Conservation (phyloP, 2,329 filamentous ascomycete species). For the Diaporthe vaccinii region DNA sequence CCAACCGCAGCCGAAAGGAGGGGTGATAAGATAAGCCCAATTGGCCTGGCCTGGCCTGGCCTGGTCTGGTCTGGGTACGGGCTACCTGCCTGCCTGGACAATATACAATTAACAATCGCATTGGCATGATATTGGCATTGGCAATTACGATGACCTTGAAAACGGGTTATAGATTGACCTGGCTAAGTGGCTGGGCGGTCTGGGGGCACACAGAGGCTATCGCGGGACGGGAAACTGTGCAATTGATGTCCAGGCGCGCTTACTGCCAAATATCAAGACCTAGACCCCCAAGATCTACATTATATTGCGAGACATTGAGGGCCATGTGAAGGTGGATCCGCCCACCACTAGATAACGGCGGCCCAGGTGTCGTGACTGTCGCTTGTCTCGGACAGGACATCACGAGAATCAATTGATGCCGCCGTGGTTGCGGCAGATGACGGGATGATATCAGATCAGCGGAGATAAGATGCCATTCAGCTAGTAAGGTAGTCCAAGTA, state of each 20-base stretch:
- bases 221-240: conserved; percentile 18
- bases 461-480: conserved; percentile 23
- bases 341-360: conserved; percentile 32
- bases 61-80: background rate
- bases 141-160: background rate
- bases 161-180: background rate
- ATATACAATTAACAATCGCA: conserved; percentile 7
- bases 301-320: conserved; percentile 14
- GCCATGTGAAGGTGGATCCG: conserved; percentile 34
- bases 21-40: conserved; percentile 42
- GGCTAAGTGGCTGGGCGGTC: background rate
- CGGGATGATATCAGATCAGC: conserved; percentile 24
- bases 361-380: conserved; percentile 21
- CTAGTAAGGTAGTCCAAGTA: background rate
- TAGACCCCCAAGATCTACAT: conserved; percentile 5
- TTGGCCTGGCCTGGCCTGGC: background rate
- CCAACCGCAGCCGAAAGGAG: conserved; percentile 39
- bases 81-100: background rate
- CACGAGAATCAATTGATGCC: conserved; percentile 24
- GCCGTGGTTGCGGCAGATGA: conserved; percentile 33
- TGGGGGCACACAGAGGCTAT: conserved; percentile 17
- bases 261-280: background rate
- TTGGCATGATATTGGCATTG: background rate
- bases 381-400: conserved; percentile 34
- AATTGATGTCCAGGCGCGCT: background rate